phyloP scores from a whole-genome alignment of 495 filamentous ascomycete species.

The Xylaria castorea region DNA sequence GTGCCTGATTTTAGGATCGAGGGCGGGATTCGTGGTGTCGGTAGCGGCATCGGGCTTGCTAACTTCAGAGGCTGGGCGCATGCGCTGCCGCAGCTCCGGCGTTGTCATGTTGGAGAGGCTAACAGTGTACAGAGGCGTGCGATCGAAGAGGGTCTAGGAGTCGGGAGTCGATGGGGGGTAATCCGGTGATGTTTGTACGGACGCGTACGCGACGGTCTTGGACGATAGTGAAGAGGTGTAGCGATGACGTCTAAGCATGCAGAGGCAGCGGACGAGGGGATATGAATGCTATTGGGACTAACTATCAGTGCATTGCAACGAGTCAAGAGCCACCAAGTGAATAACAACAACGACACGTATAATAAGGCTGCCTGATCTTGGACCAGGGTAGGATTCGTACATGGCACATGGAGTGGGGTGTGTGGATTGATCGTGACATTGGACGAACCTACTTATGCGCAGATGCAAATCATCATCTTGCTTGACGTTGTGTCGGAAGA shows the following conservation, averaged over 20 bases:
- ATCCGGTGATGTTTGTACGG: not conserved
- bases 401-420: not conserved
- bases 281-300: not conserved
- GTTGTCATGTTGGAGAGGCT: slow-evolving; percentile 44
- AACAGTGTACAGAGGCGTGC: not conserved
- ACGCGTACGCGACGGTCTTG: not conserved
- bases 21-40: slow-evolving; percentile 44
- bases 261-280: not conserved
- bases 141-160: not conserved
- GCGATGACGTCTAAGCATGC: not conserved
- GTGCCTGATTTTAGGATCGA: slow-evolving; percentile 48
- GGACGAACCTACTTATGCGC: slow-evolving; percentile 15
- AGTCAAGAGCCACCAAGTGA: slow-evolving; percentile 7
- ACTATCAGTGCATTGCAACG: no score
- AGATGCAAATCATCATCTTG: slow-evolving; percentile 2
- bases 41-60: slow-evolving; percentile 32
- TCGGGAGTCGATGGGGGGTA: not conserved
- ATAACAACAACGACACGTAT: not conserved
- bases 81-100: slow-evolving; percentile 53
- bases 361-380: slow-evolving; percentile 12
- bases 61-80: slow-evolving; percentile 31
- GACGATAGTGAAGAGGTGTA: not conserved
- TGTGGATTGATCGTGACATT: not conserved
- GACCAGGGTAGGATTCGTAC: not conserved
- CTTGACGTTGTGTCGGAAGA: not conserved